phyloP scores from a whole-genome alignment of 805 yeast species.

The Hanseniaspora pseudoguilliermondii region DNA sequence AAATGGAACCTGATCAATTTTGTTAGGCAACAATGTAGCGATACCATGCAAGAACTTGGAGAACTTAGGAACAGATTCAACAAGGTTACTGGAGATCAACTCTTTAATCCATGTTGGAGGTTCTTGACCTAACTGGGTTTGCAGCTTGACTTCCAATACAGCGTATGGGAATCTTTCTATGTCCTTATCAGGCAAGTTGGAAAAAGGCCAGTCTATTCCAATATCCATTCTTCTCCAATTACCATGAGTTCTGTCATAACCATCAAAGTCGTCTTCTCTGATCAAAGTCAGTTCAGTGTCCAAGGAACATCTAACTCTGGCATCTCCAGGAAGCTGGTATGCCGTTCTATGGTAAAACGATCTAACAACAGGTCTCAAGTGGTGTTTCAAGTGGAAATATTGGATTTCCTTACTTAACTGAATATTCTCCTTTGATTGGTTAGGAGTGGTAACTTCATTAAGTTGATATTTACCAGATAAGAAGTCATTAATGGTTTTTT shows the following conservation, averaged over 20 bases:
- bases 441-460: slow-evolving; percentile 46
- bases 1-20: slow-evolving; percentile 76
- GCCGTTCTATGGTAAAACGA: slow-evolving; percentile 97
- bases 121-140: slow-evolving; percentile 96
- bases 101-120: slow-evolving; percentile 98
- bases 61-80: slow-evolving; percentile 95
- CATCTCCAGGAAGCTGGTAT: slow-evolving; percentile 97
- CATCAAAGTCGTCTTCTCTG: slow-evolving; percentile 94
- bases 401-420: slow-evolving; percentile 88
- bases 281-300: slow-evolving; percentile 97
- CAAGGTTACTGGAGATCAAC: slow-evolving; percentile 79
- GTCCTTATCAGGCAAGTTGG: slow-evolving; percentile 71
- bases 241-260: slow-evolving; percentile 71
- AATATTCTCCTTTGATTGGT: slow-evolving; percentile 58
- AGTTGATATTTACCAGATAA: slow-evolving; percentile 62
- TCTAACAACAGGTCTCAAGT: slow-evolving; percentile 85
- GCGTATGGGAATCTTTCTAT: slow-evolving; percentile 94
- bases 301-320: slow-evolving; percentile 93
- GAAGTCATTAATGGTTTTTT: slow-evolving; percentile 76
- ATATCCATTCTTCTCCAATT: slow-evolving; percentile 99
- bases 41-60: slow-evolving; percentile 96
- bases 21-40: slow-evolving; percentile 79
- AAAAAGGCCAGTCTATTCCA: slow-evolving; percentile 93
- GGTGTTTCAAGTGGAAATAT: slow-evolving; percentile 71
- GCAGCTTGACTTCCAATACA: slow-evolving; percentile 90